phyloP scores from a whole-genome alignment of 352 stramenopile species.

The Saprolegnia diclina region DNA sequence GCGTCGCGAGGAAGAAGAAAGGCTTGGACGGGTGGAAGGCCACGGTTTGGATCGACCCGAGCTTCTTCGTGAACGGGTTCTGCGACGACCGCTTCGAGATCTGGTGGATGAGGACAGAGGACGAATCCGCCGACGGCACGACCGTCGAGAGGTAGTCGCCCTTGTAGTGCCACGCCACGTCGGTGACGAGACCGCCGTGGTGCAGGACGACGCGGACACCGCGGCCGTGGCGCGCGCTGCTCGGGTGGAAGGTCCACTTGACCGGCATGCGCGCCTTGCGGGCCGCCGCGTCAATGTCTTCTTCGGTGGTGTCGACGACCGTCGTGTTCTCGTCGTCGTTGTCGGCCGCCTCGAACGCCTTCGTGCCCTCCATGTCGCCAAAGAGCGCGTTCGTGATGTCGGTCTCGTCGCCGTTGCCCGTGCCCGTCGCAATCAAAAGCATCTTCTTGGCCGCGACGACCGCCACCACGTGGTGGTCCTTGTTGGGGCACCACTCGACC shows the following conservation, averaged over 20 bases:
- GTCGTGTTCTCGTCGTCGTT: conserved; percentile 38
- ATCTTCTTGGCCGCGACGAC: conserved; percentile 88
- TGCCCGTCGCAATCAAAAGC: conserved; percentile 92
- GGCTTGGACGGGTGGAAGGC: conserved; percentile 98
- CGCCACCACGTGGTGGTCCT: conserved; percentile 92
- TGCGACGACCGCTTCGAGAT: conserved; percentile 95
- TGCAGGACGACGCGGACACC: conserved; percentile 81
- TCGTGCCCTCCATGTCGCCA: conserved; percentile 53
- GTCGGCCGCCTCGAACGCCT: conserved; percentile 40
- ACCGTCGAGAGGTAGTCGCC: conserved; percentile 98
- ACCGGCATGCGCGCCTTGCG: conserved; percentile 88
- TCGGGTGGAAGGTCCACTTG: conserved; percentile 84
- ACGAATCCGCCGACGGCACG: conserved; percentile 78
- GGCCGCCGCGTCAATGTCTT: conserved; percentile 69
- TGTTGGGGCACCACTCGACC: conserved; percentile 97
- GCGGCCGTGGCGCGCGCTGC: conserved; percentile 73
- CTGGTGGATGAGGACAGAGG: conserved; percentile 97
- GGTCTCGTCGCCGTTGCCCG: conserved; percentile 88
- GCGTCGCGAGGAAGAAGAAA: conserved; percentile 99
- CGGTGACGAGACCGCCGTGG: conserved; percentile 87
- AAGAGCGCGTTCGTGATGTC: conserved; percentile 95
- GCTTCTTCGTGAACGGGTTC: conserved; percentile 95
- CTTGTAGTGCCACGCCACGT: conserved; percentile 97
- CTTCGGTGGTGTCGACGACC: conserved; percentile 57
- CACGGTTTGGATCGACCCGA: conserved; percentile 91